phyloP scores from a whole-genome alignment of 73 alveolate species.

The Stentor roeselii region DNA sequence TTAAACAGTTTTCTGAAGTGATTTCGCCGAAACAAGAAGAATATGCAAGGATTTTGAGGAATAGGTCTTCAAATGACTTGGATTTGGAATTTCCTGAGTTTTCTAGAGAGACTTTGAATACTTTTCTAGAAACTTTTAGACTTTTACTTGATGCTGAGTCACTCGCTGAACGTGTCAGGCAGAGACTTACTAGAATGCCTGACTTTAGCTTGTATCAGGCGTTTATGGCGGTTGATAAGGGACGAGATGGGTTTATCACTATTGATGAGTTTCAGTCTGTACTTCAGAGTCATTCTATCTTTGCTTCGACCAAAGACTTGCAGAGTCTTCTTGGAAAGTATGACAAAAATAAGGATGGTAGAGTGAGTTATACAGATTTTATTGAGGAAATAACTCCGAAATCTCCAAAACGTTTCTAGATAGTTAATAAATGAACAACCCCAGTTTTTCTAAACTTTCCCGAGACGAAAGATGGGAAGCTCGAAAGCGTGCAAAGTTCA shows the following conservation, averaged over 20 bases:
- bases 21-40: slow-evolving; percentile 40
- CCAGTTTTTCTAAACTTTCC: not conserved
- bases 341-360: slow-evolving; percentile 45
- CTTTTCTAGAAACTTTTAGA: slow-evolving; percentile 26
- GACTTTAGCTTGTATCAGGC: slow-evolving; percentile 39
- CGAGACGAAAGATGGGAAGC: slow-evolving; percentile 31
- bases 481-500: not conserved
- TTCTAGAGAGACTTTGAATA: slow-evolving; percentile 29
- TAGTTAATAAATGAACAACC: not conserved
- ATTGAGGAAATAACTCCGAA: slow-evolving; percentile 47
- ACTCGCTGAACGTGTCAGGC: slow-evolving; percentile 35
- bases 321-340: slow-evolving; percentile 32
- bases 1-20: slow-evolving; percentile 43
- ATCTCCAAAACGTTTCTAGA: slow-evolving; percentile 34
- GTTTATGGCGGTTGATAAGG: slow-evolving; percentile 35
- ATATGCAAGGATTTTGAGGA: slow-evolving; percentile 29
- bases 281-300: slow-evolving; percentile 32
- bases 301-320: slow-evolving; percentile 35
- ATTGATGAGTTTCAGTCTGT: slow-evolving; percentile 32
- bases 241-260: slow-evolving; percentile 42
- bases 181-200: slow-evolving; percentile 35
- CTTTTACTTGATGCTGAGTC: slow-evolving; percentile 34
- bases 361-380: slow-evolving; percentile 45
- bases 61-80: slow-evolving; percentile 19
- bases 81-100: too few species aligned